Evolutionary conservation across 2,329 filamentous ascomycete species (phyloP), one percentile per base, ranked within the genome.

Genomic region (Keithomyces neogunnii): DNA sequence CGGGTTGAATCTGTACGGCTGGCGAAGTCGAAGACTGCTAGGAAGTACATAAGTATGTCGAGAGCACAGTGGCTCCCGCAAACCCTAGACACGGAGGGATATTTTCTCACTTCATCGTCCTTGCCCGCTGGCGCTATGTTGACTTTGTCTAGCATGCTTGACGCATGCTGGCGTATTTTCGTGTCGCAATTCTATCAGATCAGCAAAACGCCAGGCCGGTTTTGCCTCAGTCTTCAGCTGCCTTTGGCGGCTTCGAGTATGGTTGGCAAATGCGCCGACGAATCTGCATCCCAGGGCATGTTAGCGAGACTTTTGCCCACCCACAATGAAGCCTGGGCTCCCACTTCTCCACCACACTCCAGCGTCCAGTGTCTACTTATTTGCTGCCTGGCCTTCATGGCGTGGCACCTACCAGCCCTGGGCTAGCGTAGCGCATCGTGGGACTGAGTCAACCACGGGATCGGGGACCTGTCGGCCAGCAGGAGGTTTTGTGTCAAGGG

Each of bases 391-490:
- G 26, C 10, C 50, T 31, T 48, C 49, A 42, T 31, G 47, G 55
- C 52, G 51, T 58, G 52, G 51, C 55, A 58, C 56, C 57, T 59
- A 57, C 57, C 56, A 47, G 45, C 50, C 50, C 51, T 19, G 57
- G 57, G 51, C 51, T 59, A 58, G 57, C 54, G 57, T 59, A 58
- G 57, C 54, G 57, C 39, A 48, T 45, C 48, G 45, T 45, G 39
- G 26, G 39, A n/a, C 28, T 2, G 39, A 40, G 51, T 39, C 44
- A 28, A 29, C 28, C 31, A 40, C 26, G 19, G 39, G 39, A 38
- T 48, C 33, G 8, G 40, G 26, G 28, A 30, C 19, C 19, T 19
- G 19, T 19, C 19, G 19, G 19, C 19, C 19, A 19, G 19, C 19
- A 19, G 19, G 19, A 19, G 19, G 19, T 19, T 19, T 19, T 19